phyloP scores from a whole-genome alignment of 1,284 basidiomycete genomes.

The Naganishia liquefaciens region DNA sequence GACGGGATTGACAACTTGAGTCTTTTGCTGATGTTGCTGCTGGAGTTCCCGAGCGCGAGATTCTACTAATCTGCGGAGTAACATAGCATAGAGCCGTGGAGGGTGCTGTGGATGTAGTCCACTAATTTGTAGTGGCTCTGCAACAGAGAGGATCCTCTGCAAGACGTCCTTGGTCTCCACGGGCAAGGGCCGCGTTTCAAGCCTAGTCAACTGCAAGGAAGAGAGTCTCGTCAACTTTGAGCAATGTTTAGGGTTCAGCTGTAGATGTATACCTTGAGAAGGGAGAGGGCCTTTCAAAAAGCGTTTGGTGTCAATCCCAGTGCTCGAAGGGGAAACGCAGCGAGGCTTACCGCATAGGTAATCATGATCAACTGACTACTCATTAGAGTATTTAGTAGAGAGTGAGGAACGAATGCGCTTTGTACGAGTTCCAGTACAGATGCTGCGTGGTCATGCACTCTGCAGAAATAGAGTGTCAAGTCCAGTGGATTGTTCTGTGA shows the following conservation, averaged over 20 bases:
- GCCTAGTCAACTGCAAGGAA: conserved; percentile 15
- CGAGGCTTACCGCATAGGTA: conserved; percentile 20
- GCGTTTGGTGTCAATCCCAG: not conserved
- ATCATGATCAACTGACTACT: conserved; percentile 26
- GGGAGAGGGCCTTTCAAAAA: conserved; percentile 3
- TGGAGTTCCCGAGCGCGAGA: conserved; percentile 17
- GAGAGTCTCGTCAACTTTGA: not conserved
- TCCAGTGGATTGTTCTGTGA: conserved; percentile 21
- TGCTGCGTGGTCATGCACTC: conserved; percentile 11
- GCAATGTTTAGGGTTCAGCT: not conserved
- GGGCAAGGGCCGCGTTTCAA: conserved; percentile 15
- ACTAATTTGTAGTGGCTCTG: conserved; percentile 13
- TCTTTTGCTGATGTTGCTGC: conserved; percentile 20
- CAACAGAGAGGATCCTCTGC: conserved; percentile 21
- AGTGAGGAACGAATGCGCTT: conserved; percentile 19
- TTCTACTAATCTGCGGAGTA: conserved; percentile 15
- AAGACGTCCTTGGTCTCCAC: conserved; percentile 20
- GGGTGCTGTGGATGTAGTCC: conserved; percentile 20
- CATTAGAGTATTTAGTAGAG: conserved; percentile 20
- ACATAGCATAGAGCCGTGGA: conserved; percentile 10
- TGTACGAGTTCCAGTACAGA: conserved; percentile 19
- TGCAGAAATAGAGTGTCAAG: conserved; percentile 11
- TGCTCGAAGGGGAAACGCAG: not conserved
- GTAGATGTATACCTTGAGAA: conserved; percentile 1
- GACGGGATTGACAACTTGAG: not conserved